Evolutionary conservation across 495 filamentous ascomycete genomes (phyloP), one percentile per base, ranked within the genome.

Genomic region (Aspergillus bertholletiae): DNA sequence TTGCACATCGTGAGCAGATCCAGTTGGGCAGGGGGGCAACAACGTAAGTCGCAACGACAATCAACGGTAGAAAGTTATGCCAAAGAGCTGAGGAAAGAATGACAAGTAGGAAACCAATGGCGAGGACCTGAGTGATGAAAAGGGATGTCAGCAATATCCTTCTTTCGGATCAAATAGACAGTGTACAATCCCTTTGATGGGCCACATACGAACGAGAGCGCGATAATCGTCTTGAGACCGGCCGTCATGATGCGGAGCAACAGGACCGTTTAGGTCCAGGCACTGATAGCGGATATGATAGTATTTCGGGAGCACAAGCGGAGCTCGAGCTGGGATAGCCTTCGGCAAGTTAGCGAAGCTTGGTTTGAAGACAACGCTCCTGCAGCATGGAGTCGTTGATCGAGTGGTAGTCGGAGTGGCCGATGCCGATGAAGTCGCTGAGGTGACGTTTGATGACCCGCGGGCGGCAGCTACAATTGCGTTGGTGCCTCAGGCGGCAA

Each of bases 21-120:
- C 89, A 96, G 82, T 98, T 97, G 43, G 94, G 94, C 35, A 98
- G 74, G 6, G 94, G 95, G 50, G 94, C 94, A 63, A 97, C 65
- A 55, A 96, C 82, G 75, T 97, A 97, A 55, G 94, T 97, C 59
- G 85, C 95, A 48, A 97, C 94, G 52, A 97, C 94, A 41, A 97
- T 81, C 57, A 98, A 80, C 24, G 94, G 89, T 63, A 92, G 89
- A 83, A 95, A 98, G 68, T 90, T 88, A 54, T 90, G 79, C 79
- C 85, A 97, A 49, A 98, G 87, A 27, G 95, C 94, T 65, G 91
- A 94, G 56, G 92, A 96, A 66, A 98, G 89, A 74, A 98, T 98
- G 41, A 97, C 93, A 57, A 98, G 92, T 65, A 98, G 90, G 82
- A 98, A 98, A 64, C 94, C 94, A 68, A 98, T 94, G 55, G 95